Evolutionary conservation across 2,329 filamentous ascomycete genomes (phyloP).

Genomic region (Rutstroemia sp.): DNA sequence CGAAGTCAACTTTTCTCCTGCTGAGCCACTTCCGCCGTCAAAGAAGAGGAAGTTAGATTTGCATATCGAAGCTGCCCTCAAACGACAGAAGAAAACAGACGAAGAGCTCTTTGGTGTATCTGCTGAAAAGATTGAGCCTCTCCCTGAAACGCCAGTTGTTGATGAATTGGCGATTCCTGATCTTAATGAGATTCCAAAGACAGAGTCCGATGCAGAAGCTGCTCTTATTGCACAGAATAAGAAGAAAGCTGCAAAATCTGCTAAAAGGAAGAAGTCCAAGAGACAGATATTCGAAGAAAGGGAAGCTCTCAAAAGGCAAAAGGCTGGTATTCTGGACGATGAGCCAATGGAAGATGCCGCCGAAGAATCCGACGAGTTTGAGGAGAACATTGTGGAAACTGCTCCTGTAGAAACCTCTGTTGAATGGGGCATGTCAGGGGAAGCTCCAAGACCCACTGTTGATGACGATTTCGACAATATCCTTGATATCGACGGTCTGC

Average conservation of each 20-base stretch:
- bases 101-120: conserved; percentile 69
- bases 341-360: conserved; percentile 31
- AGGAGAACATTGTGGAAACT: conserved; percentile 31
- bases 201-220: conserved; percentile 41
- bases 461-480: conserved; percentile 57
- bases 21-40: conserved; percentile 43
- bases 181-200: conserved; percentile 41
- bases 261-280: conserved; percentile 66
- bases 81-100: conserved; percentile 73
- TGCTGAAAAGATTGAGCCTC: conserved; percentile 44
- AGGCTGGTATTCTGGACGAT: conserved; percentile 38
- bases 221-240: conserved; percentile 37
- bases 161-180: conserved; percentile 44
- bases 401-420: conserved; percentile 37
- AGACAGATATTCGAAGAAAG: conserved; percentile 67
- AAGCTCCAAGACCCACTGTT: conserved; percentile 54
- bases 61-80: conserved; percentile 62
- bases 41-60: conserved; percentile 71
- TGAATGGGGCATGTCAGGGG: conserved; percentile 51
- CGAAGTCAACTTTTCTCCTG: conserved; percentile 61
- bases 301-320: conserved; percentile 50
- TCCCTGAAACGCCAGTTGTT: conserved; percentile 31
- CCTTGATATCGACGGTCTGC: conserved; percentile 65
- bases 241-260: conserved; percentile 50
- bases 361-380: conserved; percentile 26